phyloP scores from a whole-genome alignment of 306 rosid species.

The Clitoria ternatea region DNA sequence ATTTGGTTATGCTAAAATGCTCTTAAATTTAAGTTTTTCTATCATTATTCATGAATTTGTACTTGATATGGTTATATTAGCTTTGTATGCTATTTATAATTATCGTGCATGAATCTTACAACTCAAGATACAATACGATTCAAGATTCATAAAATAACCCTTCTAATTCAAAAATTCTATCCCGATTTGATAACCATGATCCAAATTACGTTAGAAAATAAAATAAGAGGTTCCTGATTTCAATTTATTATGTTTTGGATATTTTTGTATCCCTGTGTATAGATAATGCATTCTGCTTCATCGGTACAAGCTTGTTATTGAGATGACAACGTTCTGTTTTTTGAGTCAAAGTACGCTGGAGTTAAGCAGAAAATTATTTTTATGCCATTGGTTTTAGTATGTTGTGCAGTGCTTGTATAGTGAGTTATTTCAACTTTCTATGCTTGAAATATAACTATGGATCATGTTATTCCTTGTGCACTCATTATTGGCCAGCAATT shows the following conservation, averaged over 20 bases:
- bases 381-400: not conserved
- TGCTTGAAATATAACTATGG: not conserved
- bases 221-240: not conserved
- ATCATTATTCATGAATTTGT: too few relatives aligned
- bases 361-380: not conserved
- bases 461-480: not conserved
- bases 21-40: too few relatives aligned
- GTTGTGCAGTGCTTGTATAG: not conserved
- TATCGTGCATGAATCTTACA: too few relatives aligned
- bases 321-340: not conserved
- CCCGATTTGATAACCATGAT: too few relatives aligned
- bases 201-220: not conserved
- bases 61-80: too few relatives aligned
- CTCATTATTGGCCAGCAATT: not conserved
- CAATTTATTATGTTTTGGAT: not conserved
- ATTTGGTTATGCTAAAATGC: too few relatives aligned
- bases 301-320: slow-evolving; percentile 13
- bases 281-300: not conserved
- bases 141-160: too few relatives aligned
- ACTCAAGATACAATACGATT: too few relatives aligned
- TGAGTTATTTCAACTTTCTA: not conserved
- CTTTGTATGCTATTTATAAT: too few relatives aligned
- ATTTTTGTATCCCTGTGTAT: not conserved
- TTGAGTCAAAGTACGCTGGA: not conserved
- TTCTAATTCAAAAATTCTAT: too few relatives aligned